Conservation (phyloP, 2,329 filamentous ascomycete species). For the Chlorencoelia australis region DNA sequence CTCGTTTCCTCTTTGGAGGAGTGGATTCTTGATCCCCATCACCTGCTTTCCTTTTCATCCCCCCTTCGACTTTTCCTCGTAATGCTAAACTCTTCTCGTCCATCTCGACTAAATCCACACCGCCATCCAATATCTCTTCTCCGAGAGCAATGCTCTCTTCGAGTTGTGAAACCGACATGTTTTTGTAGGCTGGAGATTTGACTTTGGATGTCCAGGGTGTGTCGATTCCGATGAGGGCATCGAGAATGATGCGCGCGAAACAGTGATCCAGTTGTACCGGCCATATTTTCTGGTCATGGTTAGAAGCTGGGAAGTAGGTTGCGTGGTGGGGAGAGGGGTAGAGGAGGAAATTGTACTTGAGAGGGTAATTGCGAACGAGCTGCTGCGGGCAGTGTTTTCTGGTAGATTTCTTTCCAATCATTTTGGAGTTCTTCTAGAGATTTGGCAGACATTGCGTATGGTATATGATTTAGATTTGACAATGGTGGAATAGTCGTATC, state of each 20-base stretch:
- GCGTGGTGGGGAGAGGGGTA: neutral
- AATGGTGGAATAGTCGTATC: too few species aligned
- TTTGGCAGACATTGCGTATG: too few species aligned
- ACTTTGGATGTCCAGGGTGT: slow-evolving; percentile 34
- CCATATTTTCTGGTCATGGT: slow-evolving; percentile 31
- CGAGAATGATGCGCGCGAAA: slow-evolving; percentile 36
- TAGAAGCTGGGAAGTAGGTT: neutral
- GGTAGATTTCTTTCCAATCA: slow-evolving; percentile 2
- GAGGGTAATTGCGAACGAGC: neutral
- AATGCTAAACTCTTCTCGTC: slow-evolving; percentile 31
- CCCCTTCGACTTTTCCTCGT: slow-evolving; percentile 21
- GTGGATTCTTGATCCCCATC: neutral
- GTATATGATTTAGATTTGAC: too few species aligned
- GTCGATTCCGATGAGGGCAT: slow-evolving; percentile 30
- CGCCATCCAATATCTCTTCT: slow-evolving; percentile 28
- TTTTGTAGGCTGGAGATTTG: slow-evolving; percentile 32
- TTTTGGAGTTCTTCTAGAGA: neutral
- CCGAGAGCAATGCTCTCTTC: slow-evolving; percentile 30
- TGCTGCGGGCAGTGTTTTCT: neutral
- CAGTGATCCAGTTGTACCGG: slow-evolving; percentile 35
- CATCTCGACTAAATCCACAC: slow-evolving; percentile 29
- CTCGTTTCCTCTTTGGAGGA: slow-evolving; percentile 1
- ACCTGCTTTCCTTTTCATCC: slow-evolving; percentile 7
- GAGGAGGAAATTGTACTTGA: neutral
- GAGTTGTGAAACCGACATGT: slow-evolving; percentile 33